Conservation (phyloP, 164 flowering plant species). For the Paratinospora sagittata region DNA sequence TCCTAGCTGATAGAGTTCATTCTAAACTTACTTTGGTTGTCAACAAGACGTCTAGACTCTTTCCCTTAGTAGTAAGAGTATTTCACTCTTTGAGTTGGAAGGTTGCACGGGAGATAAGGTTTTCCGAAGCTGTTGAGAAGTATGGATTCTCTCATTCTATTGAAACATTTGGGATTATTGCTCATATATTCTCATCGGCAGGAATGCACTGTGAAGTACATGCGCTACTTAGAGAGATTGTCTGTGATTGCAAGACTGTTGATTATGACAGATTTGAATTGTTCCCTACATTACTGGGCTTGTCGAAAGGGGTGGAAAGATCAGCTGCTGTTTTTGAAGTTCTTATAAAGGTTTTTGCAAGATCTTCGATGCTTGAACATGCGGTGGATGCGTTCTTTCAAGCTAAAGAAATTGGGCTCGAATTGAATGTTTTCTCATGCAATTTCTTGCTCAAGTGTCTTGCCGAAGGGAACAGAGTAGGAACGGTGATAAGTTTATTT, state of each 20-base stretch:
- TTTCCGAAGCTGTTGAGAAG: slow-evolving; percentile 24
- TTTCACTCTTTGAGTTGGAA: slow-evolving; percentile 43
- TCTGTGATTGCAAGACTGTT: slow-evolving; percentile 24
- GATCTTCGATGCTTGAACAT: slow-evolving; percentile 40
- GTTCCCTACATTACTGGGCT: slow-evolving; percentile 27
- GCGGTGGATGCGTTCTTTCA: slow-evolving; percentile 37
- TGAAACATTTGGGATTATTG: slow-evolving; percentile 28
- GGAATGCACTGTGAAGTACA: slow-evolving; percentile 34
- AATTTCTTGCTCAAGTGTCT: slow-evolving; percentile 57
- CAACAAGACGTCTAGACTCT: slow-evolving; percentile 13
- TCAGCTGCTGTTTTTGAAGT: slow-evolving; percentile 23
- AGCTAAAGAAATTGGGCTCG: slow-evolving; percentile 31
- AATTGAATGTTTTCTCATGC: slow-evolving; percentile 27
- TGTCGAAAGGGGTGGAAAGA: slow-evolving; percentile 6
- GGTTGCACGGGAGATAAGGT: slow-evolving; percentile 25
- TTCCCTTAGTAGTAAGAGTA: slow-evolving; percentile 31
- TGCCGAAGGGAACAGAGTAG: slow-evolving; percentile 29
- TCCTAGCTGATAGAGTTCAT: not conserved
- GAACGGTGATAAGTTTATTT: slow-evolving; percentile 28
- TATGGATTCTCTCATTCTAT: slow-evolving; percentile 40
- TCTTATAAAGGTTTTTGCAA: slow-evolving; percentile 49
- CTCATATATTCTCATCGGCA: slow-evolving; percentile 42
- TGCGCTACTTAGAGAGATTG: slow-evolving; percentile 39
- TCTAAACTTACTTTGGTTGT: not conserved
- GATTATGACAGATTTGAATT: slow-evolving; percentile 25